Base-by-base conservation (phyloP, 176 grass and related monocot genomes). In the Ampelocalamus luodianensis region DNA sequence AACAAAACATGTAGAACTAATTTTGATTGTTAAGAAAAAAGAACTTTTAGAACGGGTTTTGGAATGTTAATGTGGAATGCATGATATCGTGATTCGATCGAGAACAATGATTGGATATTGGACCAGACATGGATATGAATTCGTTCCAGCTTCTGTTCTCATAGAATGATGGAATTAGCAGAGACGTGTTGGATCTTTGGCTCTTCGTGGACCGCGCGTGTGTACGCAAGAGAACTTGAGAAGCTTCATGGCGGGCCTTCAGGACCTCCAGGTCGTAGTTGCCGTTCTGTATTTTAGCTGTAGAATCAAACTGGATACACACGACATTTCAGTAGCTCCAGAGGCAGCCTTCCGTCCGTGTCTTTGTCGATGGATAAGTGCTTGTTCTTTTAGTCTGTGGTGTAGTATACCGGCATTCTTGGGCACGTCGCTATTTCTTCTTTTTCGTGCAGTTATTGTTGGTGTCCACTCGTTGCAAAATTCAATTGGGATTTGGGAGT, bases 371-470 rank as follows among this genome's bases (percentile, higher is more conserved):
- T 12, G 20, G 26, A 68, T 8, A 49, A 49, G 68, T 40, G 75
- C 82, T 53, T 3, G n/a, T 73, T 85, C 34, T 58, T 59, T 38
- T 78, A 54, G 56, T 18, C 26, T 34, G 69, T 83, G 69, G 26
- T 63, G 69, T 11, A 6, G 55, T 37, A 83, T 26, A 24, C 27
- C 10, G 55, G 69, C 49, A 83, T 63, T 74, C 18, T 50, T 46
- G 9, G 29, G 14, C 54, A 77, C 44, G 71, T 89, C 71, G 71
- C 71, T 65, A 23, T 82, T 76, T 75, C 62, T 77, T 82, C 36
- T 55, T 77, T 83, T 63, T 36, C 37, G 3, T 23, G 51, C 42
- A 24, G 5, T 69, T 50, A 22, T 60, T 1, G 32, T 68, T 63
- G 70, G 64, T 77, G n/a, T 61, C 42, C 81, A 12, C 15, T 65